Evolutionary conservation across 148 eudicot genomes (phyloP), one percentile per base, ranked within the genome.

Genomic region (Heliamphora exappendiculata): DNA sequence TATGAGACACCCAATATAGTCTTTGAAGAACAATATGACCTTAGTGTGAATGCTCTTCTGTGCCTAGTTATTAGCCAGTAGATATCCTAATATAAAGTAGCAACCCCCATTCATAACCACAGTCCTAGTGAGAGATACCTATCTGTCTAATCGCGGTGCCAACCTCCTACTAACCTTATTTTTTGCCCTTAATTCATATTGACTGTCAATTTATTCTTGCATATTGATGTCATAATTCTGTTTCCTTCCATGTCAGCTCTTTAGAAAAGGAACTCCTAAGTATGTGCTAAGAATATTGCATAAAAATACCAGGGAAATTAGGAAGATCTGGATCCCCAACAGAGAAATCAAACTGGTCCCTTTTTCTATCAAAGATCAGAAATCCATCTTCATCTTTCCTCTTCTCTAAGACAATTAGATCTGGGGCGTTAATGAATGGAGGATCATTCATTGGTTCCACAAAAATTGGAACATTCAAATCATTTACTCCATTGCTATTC

Each of bases 391-490:
- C 86, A 47, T 75, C 76, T 33, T 70, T 78, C 73, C 72, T 78
- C 26, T 90, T 84, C 74, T 89, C 85, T 80, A 95, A 44, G 77
- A 89, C 71, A 39, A 92, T 81, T 74, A 80, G 84, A 57, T 89
- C 80, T 0, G 99, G 99, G 66, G 76, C 79, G 41, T 74, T 75
- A 76, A 95, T 86, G 42, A 82, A 80, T 62, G 99, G 99, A 70
- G 94, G 91, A 79, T 95, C 99, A 75, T 95, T 95, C 16, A 95
- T 81, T 72, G 97, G 96, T 80, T 88, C 90, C 62, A 95, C 97
- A 72, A 44, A 74, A 17, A 95, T 70, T 20, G 93, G 91, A 67
- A 92, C 76, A 73, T 91, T 82, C 77, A 89, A 42, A 77, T 89
- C 78, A 55, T 82, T 88, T 73, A 42, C 84, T 73, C 94, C 96